phyloP scores from a whole-genome alignment of 192 early-diverging fungal species.

The Cetraspora pellucida region DNA sequence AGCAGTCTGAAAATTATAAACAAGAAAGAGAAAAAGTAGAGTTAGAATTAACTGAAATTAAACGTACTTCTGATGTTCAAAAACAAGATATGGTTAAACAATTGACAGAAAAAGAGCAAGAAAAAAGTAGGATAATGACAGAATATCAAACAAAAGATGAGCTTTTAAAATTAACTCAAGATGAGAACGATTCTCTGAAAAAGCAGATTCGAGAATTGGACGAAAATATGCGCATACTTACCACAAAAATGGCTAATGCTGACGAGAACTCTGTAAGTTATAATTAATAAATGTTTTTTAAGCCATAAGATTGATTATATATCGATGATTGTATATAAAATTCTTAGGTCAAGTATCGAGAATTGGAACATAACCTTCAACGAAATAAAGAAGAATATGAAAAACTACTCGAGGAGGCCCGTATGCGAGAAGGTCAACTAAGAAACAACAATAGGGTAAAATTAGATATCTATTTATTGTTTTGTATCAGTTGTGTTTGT shows the following conservation, averaged over 20 bases:
- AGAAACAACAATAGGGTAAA: constrained; percentile 74
- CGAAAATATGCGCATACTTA: constrained; percentile 28
- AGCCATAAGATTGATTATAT: neutral
- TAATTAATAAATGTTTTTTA: constrained; percentile 26
- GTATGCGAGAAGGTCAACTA: constrained; percentile 67
- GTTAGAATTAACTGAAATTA: constrained; percentile 39
- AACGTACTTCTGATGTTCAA: constrained; percentile 10
- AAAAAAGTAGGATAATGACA: neutral
- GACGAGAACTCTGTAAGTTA: constrained; percentile 36
- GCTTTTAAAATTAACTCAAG: constrained; percentile 14
- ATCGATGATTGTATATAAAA: neutral
- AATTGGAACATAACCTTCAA: constrained; percentile 47
- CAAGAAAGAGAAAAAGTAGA: constrained; percentile 38
- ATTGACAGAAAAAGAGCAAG: constrained; percentile 26
- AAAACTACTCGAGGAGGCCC: constrained; percentile 65
- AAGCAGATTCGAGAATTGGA: constrained; percentile 34
- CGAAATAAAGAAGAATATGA: constrained; percentile 50
- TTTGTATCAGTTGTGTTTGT: neutral
- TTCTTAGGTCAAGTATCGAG: constrained; percentile 48
- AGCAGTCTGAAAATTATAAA: constrained; percentile 35
- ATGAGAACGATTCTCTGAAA: constrained; percentile 39
- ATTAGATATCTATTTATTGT: neutral
- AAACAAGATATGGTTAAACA: constrained; percentile 13
- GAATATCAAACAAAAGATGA: constrained; percentile 9
- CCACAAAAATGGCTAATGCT: constrained; percentile 36